Evolutionary conservation across 345 rosid genomes (phyloP).

Genomic region (Cardamine resedifolia): DNA sequence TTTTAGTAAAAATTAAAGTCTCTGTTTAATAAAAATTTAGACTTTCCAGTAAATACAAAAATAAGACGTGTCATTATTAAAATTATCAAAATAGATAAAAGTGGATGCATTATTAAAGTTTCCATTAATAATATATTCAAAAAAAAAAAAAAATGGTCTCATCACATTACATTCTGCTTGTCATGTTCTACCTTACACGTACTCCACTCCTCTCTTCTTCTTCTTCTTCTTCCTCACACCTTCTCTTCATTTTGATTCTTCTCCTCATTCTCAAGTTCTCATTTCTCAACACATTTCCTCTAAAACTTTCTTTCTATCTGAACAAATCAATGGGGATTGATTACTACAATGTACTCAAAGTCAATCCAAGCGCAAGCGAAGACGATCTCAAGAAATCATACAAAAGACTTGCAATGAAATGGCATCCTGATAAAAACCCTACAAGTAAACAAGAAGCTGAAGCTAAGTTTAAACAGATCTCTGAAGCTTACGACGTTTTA

Average conservation of each 20-base stretch:
- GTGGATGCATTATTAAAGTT: background rate
- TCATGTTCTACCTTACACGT: conserved; percentile 35
- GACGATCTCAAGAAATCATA: conserved; percentile 79
- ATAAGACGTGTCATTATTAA: background rate
- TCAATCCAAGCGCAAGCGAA: conserved; percentile 59
- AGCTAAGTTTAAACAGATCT: conserved; percentile 78
- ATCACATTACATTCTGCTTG: conserved; percentile 4
- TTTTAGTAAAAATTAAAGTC: too few relatives aligned
- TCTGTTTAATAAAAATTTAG: background rate
- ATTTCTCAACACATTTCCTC: background rate
- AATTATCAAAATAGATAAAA: background rate
- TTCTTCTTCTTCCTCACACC: background rate
- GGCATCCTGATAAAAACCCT: conserved; percentile 95
- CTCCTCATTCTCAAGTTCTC: background rate
- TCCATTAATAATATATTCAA: background rate
- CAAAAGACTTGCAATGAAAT: conserved; percentile 71
- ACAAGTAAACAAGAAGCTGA: conserved; percentile 71
- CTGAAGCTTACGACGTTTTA: conserved; percentile 85
- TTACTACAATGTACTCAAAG: conserved; percentile 78
- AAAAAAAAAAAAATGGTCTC: background rate
- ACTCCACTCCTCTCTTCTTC: conserved; percentile 22
- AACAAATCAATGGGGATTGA: conserved; percentile 74
- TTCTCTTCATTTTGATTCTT: conserved; percentile 12
- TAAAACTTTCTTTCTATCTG: background rate
- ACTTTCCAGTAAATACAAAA: background rate